Evolutionary conservation across 2,329 filamentous ascomycete genomes (phyloP), one percentile per base, ranked within the genome.

Genomic region (Curvularia spicifera): DNA sequence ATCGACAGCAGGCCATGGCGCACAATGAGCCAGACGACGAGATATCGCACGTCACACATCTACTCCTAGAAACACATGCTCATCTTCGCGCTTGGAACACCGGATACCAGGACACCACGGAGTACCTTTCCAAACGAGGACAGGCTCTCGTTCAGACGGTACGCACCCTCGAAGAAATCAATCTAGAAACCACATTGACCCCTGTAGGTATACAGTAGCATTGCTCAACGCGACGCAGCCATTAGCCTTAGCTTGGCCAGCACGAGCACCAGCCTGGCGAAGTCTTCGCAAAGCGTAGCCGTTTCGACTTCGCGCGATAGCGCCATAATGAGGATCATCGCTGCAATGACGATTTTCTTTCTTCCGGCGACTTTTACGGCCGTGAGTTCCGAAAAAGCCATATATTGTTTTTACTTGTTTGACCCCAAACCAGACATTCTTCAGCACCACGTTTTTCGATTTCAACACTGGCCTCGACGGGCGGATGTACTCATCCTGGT

Each of bases 301-400:
- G 43, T 67, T 9, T 49, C 59, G 0, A 65, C 66, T 2, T 62
- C 61, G 1, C 42, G 62, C 20, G 70, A 71, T 26, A 66, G 64
- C 28, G 57, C 57, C 0, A 42, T 63, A 1, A 71, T 71, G 69
- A 62, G 54, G 2, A 55, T 65, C 13, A 72, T 72, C 9, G 59
- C 65, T 3, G 65, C 57, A 0, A 62, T 72, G 26, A 72, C 69
- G 0, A 55, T 71, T 2, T 54, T 71, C n/a, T 71, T 71, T 44
- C 51, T 72, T 0, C 70, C 67, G 0, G 68, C 65, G 10, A 72
- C 68, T 1, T 71, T 70, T 18, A 63, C 58, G 3, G 69, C 69
- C 2, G 65, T 69, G 55, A 51, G 59, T 57, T 29, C 22, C 20
- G 6, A 15, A 5, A 8, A 20, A 13, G 20, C 33, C 28, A 2